Percentiles rank a stretch among this genome's conserved stretches.
Evolutionary conservation across 345 rosid species (phyloP).

Genomic region (Populus ilicifolia): DNA sequence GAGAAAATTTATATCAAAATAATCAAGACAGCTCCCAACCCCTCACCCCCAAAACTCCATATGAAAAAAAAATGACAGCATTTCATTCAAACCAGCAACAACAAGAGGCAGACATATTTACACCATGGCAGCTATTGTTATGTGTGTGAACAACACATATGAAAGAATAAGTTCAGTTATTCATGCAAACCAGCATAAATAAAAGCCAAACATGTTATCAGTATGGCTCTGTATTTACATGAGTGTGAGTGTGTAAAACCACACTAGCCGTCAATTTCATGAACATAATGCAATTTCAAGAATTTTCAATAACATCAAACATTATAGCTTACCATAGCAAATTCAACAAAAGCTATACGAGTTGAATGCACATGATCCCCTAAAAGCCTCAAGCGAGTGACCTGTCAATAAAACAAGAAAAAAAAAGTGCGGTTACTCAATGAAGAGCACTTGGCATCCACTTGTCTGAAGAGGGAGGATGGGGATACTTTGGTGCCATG

Average conservation of each 20-base stretch:
- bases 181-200: background rate
- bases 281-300: background rate
- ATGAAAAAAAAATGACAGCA: background rate
- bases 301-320: background rate
- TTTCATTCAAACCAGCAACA: background rate
- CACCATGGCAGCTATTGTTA: background rate
- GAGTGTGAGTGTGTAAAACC: background rate
- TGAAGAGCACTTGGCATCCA: conserved; percentile 1
- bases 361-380: conserved; percentile 84
- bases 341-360: conserved; percentile 87
- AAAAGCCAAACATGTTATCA: background rate
- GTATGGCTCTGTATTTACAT: background rate
- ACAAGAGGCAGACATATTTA: background rate
- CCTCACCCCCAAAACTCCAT: background rate
- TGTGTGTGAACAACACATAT: background rate
- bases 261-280: background rate
- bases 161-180: background rate
- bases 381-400: conserved; percentile 77
- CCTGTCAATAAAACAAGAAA: conserved; percentile 37
- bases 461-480: background rate
- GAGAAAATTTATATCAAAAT: background rate
- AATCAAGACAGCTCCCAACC: background rate
- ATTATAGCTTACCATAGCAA: conserved; percentile 57
- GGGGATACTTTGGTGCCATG: background rate
- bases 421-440: background rate